phyloP scores from a whole-genome alignment of 345 rosid species.

The Populus ilicifolia region DNA sequence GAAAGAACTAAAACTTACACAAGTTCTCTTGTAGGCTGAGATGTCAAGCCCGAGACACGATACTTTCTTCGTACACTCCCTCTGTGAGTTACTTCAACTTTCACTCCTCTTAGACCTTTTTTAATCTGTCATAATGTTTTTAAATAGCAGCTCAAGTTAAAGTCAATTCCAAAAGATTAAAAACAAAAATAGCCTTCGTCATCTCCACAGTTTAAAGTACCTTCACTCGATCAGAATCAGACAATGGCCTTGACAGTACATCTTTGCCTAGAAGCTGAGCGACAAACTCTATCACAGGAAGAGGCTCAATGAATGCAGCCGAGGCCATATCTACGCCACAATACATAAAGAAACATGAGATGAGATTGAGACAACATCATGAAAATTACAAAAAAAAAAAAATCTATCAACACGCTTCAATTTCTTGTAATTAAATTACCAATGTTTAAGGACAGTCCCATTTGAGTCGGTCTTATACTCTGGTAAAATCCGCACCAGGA shows the following conservation, averaged over 20 bases:
- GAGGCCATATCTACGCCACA: constrained; percentile 78
- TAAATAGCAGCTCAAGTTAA: constrained; percentile 1
- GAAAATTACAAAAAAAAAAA: neutral
- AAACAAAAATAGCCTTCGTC: neutral
- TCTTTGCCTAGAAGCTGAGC: constrained; percentile 88
- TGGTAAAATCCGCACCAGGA: constrained; percentile 99
- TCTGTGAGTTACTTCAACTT: constrained; percentile 97
- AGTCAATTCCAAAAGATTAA: constrained; percentile 2
- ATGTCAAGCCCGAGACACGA: constrained; percentile 96
- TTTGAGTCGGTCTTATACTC: constrained; percentile 94
- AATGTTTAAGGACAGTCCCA: constrained; percentile 92
- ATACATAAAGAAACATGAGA: neutral
- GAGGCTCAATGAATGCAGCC: constrained; percentile 97
- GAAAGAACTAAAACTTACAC: constrained; percentile 45
- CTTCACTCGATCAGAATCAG: constrained; percentile 95
- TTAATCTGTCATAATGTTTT: constrained; percentile 51
- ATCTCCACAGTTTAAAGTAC: constrained; percentile 27
- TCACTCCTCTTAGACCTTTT: constrained; percentile 90
- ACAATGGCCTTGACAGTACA: constrained; percentile 65
- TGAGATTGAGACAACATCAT: constrained; percentile 5
- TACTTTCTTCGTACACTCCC: constrained; percentile 87
- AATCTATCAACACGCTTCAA: neutral
- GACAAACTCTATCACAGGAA: constrained; percentile 90
- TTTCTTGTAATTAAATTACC: constrained; percentile 41
- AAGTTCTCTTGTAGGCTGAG: constrained; percentile 95